Conservation (phyloP, 1,139 yeast genomes). For the Candida tropicalis region DNA sequence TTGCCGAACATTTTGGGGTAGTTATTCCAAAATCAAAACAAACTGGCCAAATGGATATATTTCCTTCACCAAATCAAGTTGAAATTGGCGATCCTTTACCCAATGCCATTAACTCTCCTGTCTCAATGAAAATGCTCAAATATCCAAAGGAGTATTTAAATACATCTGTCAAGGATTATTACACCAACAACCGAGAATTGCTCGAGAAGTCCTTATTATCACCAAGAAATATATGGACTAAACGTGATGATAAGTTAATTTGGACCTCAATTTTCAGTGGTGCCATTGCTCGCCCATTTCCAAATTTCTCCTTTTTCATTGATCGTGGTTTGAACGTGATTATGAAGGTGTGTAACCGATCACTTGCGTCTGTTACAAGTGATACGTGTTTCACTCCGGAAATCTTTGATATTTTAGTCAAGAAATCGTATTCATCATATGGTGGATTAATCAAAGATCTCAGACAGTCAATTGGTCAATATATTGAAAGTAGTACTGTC, state of each 20-base stretch:
- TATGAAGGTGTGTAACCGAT: constrained; percentile 23
- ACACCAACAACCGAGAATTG: not conserved
- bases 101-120: constrained; percentile 15
- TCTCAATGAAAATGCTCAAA: constrained; percentile 8
- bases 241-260: constrained; percentile 17
- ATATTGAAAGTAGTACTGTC: constrained; percentile 40
- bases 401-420: constrained; percentile 34
- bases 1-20: constrained; percentile 10
- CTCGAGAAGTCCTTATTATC: not conserved
- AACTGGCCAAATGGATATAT: not conserved
- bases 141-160: constrained; percentile 4
- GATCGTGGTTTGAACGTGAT: constrained; percentile 41
- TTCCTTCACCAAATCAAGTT: not conserved
- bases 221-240: constrained; percentile 14
- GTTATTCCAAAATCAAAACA: constrained; percentile 1
- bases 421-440: constrained; percentile 37
- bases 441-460: constrained; percentile 38
- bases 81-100: constrained; percentile 17
- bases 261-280: constrained; percentile 36
- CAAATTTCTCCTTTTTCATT: constrained; percentile 39
- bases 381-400: constrained; percentile 29
- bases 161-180: not conserved
- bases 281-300: constrained; percentile 26
- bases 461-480: constrained; percentile 34
- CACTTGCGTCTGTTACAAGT: constrained; percentile 16